Evolutionary conservation across 768 basidiomycete genomes (phyloP), one percentile per base, ranked within the genome.

Genomic region (Boletus sp.): DNA sequence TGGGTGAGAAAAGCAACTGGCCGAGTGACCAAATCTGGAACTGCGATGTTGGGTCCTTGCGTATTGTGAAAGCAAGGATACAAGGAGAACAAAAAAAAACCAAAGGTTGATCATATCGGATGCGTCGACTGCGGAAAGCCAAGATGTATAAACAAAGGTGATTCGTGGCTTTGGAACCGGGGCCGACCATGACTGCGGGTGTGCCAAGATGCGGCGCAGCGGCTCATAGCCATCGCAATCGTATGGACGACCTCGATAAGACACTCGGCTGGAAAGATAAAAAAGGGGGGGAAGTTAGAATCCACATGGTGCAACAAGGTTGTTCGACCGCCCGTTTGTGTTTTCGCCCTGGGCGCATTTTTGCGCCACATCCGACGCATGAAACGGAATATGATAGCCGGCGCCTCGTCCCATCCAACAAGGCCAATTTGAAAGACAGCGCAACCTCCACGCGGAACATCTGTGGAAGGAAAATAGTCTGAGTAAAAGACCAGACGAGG

Each of bases 341-440:
- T 33, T 33, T 44, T 50, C 13, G 25, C 25, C 25, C 25, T 25
- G 25, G 23, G 53, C 47, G 27, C 4, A 10, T 11, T 5, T 13
- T 27, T 30, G 52, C 60, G 61, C 56, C 60, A 63, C 60, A 61
- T 46, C 60, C 29, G 50, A 53, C 49, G 10, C 23, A 47, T 45
- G 48, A 30, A 29, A 32, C 15, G 47, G 40, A 29, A 33, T 14
- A 38, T 29, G 27, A 10, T 33, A 34, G 25, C 27, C 44, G 15
- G 39, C 9, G 13, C 39, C 11, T 57, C 17, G 29, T 32, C 54
- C 33, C 29, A 30, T 47, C 33, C 25, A 30, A 30, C 17, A 33
- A 27, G 30, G 42, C 32, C 2, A 11, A 7, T 35, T 23, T 23
- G 14, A 21, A 30, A 30, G 45, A 43, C 17, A 11, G 30, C 23